Evolutionary conservation across 345 rosid genomes (phyloP), one percentile per base, ranked within the genome.

Genomic region (Rhodamnia argentea): DNA sequence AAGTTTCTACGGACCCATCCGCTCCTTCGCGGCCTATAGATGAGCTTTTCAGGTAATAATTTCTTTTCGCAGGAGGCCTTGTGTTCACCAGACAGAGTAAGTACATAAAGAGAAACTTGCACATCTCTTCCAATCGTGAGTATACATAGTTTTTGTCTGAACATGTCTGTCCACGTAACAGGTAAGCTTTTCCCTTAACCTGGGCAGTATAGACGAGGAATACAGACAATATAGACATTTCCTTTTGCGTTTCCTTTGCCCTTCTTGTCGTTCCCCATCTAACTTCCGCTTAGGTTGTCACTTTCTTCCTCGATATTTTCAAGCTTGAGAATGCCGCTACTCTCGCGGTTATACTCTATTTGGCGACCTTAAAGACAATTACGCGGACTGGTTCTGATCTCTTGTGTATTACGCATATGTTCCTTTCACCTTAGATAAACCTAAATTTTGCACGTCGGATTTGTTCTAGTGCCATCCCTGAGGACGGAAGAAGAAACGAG

Each of bases 21-120:
- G 96, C 99, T 51, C 93, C 95, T n/a, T 90, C 57, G 6, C 94
- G 86, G 91, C 87, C 95, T 20, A 87, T 91, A 55, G 88, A 91
- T 64, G 98, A 97, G 93, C 95, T 96, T 86, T 97, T 97, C 92
- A 93, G 99, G 99, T 97, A 90, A 85, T 32, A 37, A 42, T 70
- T 18, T 37, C 47, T 37, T 70, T 70, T 70, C 24, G 78, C 13
- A 18, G 16, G 47, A 32, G 78, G 26, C 81, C 47, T 20, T 37
- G 47, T 70, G 44, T 18, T 70, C 24, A 70, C 47, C 78, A 37
- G 78, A 70, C 13, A 37, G 78, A 37, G 9, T 37, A 32, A 18
- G 47, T 70, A 70, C 78, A 37, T 18, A 70, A 70, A 37, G 47
- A 37, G 81, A 70, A 37, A 70, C 47, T 70, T 10, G 47, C 26